Conservation (phyloP, 805 yeast species). For the Wickerhamiella australiensis region DNA sequence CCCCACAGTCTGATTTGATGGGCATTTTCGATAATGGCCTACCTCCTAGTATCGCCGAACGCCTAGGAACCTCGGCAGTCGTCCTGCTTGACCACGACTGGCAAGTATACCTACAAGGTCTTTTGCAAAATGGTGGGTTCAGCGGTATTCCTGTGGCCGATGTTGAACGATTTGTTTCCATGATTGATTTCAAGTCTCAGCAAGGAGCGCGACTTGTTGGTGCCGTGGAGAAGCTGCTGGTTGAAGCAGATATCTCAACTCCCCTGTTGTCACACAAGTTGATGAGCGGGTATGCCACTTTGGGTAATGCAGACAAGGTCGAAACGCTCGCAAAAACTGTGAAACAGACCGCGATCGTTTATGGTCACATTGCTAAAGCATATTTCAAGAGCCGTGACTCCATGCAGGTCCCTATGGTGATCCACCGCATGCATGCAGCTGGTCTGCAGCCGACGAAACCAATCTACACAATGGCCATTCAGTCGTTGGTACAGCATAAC, state of each 20-base stretch:
- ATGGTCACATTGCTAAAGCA: conserved; percentile 27
- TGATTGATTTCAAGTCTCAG: conserved; percentile 22
- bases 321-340: conserved; percentile 18
- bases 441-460: conserved; percentile 22
- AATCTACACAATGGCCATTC: conserved; percentile 46
- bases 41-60: background rate
- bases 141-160: conserved; percentile 19
- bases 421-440: conserved; percentile 20
- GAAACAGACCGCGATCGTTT: conserved; percentile 24
- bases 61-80: background rate
- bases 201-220: conserved; percentile 18
- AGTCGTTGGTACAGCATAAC: conserved; percentile 43
- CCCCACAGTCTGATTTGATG: background rate
- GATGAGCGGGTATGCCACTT: conserved; percentile 28
- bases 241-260: conserved; percentile 17
- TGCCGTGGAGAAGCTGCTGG: conserved; percentile 21
- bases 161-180: conserved; percentile 19
- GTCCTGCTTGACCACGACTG: background rate
- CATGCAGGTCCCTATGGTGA: conserved; percentile 19
- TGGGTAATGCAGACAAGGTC: conserved; percentile 21
- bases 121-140: conserved; percentile 18
- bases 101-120: background rate
- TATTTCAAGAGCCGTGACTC: conserved; percentile 22
- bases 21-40: background rate
- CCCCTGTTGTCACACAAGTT: conserved; percentile 21